Conservation (phyloP, 495 filamentous ascomycete genomes). For the Staphylotrichum tortipilum region DNA sequence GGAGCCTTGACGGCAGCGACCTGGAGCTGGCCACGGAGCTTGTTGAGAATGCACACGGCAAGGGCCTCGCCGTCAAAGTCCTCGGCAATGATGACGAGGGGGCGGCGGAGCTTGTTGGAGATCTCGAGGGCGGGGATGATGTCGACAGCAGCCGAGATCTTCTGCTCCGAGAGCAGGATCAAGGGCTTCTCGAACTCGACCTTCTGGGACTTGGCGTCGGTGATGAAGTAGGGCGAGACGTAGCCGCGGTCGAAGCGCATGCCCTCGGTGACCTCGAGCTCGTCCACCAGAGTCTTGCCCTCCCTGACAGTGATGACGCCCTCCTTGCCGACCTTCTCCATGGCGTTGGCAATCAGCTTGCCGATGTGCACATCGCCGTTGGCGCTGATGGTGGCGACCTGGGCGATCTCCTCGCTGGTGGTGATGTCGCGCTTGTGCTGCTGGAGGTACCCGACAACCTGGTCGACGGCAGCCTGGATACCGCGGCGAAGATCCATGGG, state of each 20-base stretch:
- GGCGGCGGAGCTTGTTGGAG: conserved; percentile 89
- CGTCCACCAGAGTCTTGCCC: conserved; percentile 96
- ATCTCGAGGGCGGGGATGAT: conserved; percentile 96
- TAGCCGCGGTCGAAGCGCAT: conserved; percentile 99
- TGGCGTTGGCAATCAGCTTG: conserved; percentile 89
- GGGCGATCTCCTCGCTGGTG: conserved; percentile 91
- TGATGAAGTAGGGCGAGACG: conserved; percentile 99
- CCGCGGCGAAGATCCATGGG: conserved; percentile 97
- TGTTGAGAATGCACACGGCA: conserved; percentile 98
- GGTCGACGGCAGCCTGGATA: conserved; percentile 91
- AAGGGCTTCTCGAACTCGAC: conserved; percentile 99
- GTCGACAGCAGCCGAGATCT: conserved; percentile 97
- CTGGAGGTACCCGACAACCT: conserved; percentile 87
- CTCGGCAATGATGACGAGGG: conserved; percentile 96
- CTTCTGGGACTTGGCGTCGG: conserved; percentile 95
- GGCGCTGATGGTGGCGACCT: conserved; percentile 95
- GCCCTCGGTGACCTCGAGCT: conserved; percentile 97
- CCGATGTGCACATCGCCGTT: conserved; percentile 97
- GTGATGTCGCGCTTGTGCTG: conserved; percentile 95
- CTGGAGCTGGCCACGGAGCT: conserved; percentile 97
- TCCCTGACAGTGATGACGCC: conserved; percentile 99
- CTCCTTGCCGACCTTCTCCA: conserved; percentile 99
- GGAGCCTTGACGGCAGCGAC: conserved; percentile 98
- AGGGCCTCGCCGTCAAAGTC: conserved; percentile 98
- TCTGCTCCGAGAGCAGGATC: conserved; percentile 98